Conservation (phyloP, 116 monocot genomes). For the Dioscorea cayenensis region DNA sequence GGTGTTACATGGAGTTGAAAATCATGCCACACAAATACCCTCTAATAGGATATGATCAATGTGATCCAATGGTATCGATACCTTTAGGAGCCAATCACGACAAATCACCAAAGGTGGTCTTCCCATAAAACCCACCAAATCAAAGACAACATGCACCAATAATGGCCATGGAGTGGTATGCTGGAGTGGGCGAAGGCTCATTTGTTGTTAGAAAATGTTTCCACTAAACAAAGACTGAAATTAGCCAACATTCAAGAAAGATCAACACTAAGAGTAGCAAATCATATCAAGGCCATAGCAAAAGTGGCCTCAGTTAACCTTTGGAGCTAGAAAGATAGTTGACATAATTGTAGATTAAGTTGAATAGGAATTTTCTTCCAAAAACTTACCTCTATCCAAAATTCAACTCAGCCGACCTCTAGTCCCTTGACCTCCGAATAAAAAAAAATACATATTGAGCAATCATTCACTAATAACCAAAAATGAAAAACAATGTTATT, state of each 20-base stretch:
- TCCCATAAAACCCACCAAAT: constrained; percentile 99
- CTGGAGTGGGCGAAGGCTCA: constrained; percentile 80
- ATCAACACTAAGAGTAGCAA: background rate
- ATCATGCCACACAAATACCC: background rate
- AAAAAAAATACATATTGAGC: constrained; percentile 35
- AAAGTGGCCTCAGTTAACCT: background rate
- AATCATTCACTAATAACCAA: background rate
- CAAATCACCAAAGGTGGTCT: constrained; percentile 83
- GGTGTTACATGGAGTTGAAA: no score
- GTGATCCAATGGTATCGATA: constrained; percentile 8
- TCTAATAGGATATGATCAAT: background rate
- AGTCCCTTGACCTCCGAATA: constrained; percentile 96
- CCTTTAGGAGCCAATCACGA: constrained; percentile 98
- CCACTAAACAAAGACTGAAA: constrained; percentile 96
- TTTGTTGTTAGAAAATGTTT: constrained; percentile 60
- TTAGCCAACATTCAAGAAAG: background rate
- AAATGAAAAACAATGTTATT: background rate
- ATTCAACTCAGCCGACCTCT: constrained; percentile 97
- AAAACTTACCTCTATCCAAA: constrained; percentile 74
- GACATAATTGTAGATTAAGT: background rate
- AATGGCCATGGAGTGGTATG: constrained; percentile 87
- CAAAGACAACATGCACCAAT: constrained; percentile 71
- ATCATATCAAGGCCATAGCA: background rate
- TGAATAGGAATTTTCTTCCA: background rate
- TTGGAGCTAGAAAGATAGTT: background rate